Evolutionary conservation across 1,139 yeast species (phyloP).

Genomic region (Meyerozyma carpophila): DNA sequence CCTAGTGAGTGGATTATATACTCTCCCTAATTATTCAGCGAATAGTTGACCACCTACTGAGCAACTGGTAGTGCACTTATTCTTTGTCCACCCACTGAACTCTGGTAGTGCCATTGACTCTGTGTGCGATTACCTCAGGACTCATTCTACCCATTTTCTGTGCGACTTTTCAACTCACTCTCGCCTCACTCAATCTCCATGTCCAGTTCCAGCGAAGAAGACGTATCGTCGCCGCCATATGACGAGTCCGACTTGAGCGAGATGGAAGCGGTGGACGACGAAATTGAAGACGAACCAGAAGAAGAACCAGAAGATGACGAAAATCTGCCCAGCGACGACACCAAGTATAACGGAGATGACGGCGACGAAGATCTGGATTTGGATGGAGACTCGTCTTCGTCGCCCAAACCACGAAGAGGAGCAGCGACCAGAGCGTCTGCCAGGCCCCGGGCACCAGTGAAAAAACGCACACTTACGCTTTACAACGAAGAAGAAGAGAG

Average conservation of each 20-base stretch:
- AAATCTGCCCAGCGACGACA: constrained; percentile 24
- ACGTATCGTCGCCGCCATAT: constrained; percentile 1
- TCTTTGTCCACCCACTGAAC: too few relatives aligned
- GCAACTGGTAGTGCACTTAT: too few relatives aligned
- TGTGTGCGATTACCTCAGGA: not conserved
- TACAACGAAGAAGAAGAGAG: constrained; percentile 9
- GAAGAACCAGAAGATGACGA: constrained; percentile 16
- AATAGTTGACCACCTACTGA: too few relatives aligned
- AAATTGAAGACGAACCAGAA: constrained; percentile 5
- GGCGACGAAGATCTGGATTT: constrained; percentile 40
- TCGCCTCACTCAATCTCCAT: not conserved
- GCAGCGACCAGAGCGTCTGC: not conserved
- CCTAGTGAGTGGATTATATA: too few relatives aligned
- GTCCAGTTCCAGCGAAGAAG: constrained; percentile 10
- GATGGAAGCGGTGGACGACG: constrained; percentile 16
- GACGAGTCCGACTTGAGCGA: constrained; percentile 1
- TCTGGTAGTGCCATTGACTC: too few relatives aligned
- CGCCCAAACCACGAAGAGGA: constrained; percentile 1
- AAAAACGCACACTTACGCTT: constrained; percentile 8
- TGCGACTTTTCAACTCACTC: not conserved
- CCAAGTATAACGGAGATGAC: constrained; percentile 30
- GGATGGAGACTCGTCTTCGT: too few relatives aligned
- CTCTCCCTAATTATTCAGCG: not conserved
- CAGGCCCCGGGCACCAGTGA: constrained; percentile 4
- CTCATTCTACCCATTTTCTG: not conserved